Evolutionary conservation across 805 yeast species (phyloP).

Genomic region (Suhomyces xylopsoci): DNA sequence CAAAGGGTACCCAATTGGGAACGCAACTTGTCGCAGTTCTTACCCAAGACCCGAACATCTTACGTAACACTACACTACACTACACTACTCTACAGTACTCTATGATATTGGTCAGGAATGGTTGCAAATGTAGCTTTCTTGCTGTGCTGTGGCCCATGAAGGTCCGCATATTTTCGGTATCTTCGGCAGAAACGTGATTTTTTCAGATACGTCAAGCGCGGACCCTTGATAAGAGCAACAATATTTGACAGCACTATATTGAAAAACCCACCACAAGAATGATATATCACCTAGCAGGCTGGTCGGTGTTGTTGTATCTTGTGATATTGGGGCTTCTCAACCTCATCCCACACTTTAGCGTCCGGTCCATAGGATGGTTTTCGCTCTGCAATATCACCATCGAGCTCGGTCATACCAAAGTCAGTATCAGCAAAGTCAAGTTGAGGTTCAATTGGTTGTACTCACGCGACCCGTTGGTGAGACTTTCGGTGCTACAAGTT

Average conservation of each 20-base stretch:
- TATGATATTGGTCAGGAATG: no score
- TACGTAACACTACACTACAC: no score
- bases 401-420: constrained; percentile 7
- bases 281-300: neutral
- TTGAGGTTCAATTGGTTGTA: constrained; percentile 22
- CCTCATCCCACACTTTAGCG: constrained; percentile 22
- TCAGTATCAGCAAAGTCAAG: constrained; percentile 17
- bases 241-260: neutral
- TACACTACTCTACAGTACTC: no score
- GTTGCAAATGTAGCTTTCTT: no score
- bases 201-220: neutral
- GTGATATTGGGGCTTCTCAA: constrained; percentile 19
- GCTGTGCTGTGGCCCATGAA: neutral
- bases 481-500: constrained; percentile 27
- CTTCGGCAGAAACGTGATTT: neutral
- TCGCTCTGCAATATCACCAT: constrained; percentile 24
- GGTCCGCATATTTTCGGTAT: neutral
- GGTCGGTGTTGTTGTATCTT: constrained; percentile 12
- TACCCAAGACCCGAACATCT: no score
- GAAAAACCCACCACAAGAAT: neutral
- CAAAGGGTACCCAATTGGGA: neutral
- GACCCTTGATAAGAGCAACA: neutral
- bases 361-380: constrained; percentile 31
- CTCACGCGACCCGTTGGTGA: constrained; percentile 21
- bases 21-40: neutral